Evolutionary conservation across 2,329 filamentous ascomycete species (phyloP).

Genomic region (Trichophyton benhamiae): DNA sequence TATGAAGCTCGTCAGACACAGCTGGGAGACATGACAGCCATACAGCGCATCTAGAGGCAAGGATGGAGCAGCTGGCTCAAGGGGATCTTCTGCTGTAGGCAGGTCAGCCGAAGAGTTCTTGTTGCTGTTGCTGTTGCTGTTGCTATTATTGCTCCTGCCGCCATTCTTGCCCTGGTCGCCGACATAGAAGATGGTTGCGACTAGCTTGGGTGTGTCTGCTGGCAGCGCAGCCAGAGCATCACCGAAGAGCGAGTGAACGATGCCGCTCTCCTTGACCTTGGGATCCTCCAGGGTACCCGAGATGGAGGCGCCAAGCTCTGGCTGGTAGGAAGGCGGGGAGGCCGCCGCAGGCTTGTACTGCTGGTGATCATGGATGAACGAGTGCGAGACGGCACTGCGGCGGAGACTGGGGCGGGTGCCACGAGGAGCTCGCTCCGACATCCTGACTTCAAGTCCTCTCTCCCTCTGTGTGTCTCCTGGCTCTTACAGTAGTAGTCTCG

Average conservation of each 20-base stretch:
- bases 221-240: constrained; percentile 29
- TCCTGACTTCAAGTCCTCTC: background rate
- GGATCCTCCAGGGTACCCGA: constrained; percentile 23
- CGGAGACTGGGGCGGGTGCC: constrained; percentile 32
- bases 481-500: no score
- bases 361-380: constrained; percentile 38
- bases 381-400: constrained; percentile 31
- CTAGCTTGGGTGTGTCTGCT: constrained; percentile 31
- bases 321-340: constrained; percentile 17
- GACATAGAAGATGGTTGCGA: constrained; percentile 41
- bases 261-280: constrained; percentile 33
- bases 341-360: constrained; percentile 34
- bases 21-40: constrained; percentile 42
- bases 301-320: constrained; percentile 16
- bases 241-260: constrained; percentile 37
- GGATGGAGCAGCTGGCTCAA: constrained; percentile 42
- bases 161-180: constrained; percentile 13
- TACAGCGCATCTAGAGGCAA: constrained; percentile 45
- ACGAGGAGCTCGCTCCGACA: constrained; percentile 15
- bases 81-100: constrained; percentile 37
- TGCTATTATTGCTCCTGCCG: constrained; percentile 25
- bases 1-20: constrained; percentile 45
- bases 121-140: constrained; percentile 22
- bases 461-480: background rate
- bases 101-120: constrained; percentile 24